Conservation (phyloP, 768 basidiomycete species). For the Crepidotus variabilis region DNA sequence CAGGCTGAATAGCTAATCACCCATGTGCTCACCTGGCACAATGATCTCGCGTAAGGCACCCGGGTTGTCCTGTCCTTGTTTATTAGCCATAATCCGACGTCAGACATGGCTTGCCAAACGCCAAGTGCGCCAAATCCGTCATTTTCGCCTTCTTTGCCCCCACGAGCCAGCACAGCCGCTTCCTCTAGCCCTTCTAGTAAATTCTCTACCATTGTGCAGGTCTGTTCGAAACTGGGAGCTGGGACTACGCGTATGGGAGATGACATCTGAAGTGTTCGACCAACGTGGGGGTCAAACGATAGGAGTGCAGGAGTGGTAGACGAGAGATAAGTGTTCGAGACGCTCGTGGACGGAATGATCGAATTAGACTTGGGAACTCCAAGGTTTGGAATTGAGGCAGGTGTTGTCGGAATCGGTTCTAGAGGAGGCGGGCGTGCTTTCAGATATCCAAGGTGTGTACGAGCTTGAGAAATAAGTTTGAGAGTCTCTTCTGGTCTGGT, state of each 20-base stretch:
- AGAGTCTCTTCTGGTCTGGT: slow-evolving; percentile 32
- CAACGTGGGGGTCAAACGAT: slow-evolving; percentile 65
- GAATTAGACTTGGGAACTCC: neutral
- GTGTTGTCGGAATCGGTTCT: slow-evolving; percentile 19
- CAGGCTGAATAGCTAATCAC: neutral
- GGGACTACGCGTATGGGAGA: slow-evolving; percentile 65
- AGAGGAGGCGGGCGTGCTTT: slow-evolving; percentile 26
- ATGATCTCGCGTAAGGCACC: slow-evolving; percentile 59
- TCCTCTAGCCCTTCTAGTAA: slow-evolving; percentile 59
- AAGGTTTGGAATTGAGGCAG: neutral
- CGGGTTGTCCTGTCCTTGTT: slow-evolving; percentile 33
- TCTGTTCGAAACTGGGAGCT: slow-evolving; percentile 42
- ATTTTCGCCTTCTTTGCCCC: neutral
- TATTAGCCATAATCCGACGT: slow-evolving; percentile 29
- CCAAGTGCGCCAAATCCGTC: neutral
- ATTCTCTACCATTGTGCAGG: slow-evolving; percentile 46
- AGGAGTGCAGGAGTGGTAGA: slow-evolving; percentile 44
- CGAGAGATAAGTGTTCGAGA: neutral
- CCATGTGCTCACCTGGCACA: slow-evolving; percentile 47
- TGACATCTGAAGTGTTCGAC: slow-evolving; percentile 61
- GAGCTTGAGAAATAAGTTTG: slow-evolving; percentile 34
- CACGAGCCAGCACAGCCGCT: slow-evolving; percentile 36
- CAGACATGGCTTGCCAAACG: neutral
- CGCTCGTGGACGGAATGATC: neutral
- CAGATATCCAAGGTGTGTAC: slow-evolving; percentile 36